phyloP scores from a whole-genome alignment of 2,329 filamentous ascomycete species.

The Stagonosporopsis cucurbitacearum region DNA sequence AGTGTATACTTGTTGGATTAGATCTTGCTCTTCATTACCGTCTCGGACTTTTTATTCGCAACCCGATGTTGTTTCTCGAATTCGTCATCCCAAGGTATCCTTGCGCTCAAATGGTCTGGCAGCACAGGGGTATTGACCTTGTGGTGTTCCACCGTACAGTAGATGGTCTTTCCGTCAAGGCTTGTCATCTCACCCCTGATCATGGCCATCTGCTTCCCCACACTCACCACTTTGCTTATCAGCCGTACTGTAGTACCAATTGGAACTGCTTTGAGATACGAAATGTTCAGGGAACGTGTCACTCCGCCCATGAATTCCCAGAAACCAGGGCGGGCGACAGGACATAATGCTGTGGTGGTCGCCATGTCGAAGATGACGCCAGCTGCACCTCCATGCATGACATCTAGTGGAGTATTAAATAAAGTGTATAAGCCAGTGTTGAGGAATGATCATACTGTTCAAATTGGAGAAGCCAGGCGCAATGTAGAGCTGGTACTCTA shows the following conservation, averaged over 20 bases:
- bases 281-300: slow-evolving; percentile 58
- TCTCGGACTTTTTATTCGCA: slow-evolving; percentile 14
- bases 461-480: slow-evolving; percentile 48
- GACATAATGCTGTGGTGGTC: slow-evolving; percentile 58
- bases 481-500: slow-evolving; percentile 45
- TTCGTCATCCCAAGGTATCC: slow-evolving; percentile 54
- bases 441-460: slow-evolving; percentile 38
- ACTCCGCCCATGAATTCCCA: slow-evolving; percentile 63
- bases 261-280: slow-evolving; percentile 58
- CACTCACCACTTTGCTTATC: slow-evolving; percentile 52
- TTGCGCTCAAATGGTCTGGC: slow-evolving; percentile 49
- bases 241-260: slow-evolving; percentile 55
- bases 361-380: slow-evolving; percentile 52
- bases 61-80: slow-evolving; percentile 44
- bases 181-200: slow-evolving; percentile 59
- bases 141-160: slow-evolving; percentile 61
- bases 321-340: slow-evolving; percentile 56
- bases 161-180: slow-evolving; percentile 56
- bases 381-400: slow-evolving; percentile 51
- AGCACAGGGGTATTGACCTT: slow-evolving; percentile 56
- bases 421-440: neutral
- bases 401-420: slow-evolving; percentile 33
- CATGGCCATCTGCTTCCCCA: slow-evolving; percentile 60
- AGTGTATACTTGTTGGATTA: slow-evolving; percentile 1
- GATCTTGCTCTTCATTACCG: slow-evolving; percentile 27